Evolutionary conservation across 2,329 filamentous ascomycete genomes (phyloP).

Genomic region (Cladosporium sphaerospermum): DNA sequence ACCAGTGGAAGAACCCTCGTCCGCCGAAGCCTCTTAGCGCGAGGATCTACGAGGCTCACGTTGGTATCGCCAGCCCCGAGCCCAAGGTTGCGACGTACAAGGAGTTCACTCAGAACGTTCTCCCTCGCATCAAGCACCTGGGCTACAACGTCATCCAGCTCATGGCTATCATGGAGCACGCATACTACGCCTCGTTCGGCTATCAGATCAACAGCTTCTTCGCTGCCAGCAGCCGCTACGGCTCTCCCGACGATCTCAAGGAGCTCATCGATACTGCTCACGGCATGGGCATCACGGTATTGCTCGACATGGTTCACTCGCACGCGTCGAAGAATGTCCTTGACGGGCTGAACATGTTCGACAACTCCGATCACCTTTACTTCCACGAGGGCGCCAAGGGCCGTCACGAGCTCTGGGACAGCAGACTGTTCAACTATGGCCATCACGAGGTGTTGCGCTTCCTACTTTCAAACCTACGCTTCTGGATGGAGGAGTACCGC

Average conservation of each 20-base stretch:
- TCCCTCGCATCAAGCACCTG: slow-evolving; percentile 80
- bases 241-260: slow-evolving; percentile 87
- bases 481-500: slow-evolving; percentile 98
- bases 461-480: slow-evolving; percentile 86
- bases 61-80: slow-evolving; percentile 92
- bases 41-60: slow-evolving; percentile 98
- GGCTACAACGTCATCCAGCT: slow-evolving; percentile 98
- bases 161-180: slow-evolving; percentile 99
- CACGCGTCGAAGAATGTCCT: slow-evolving; percentile 97
- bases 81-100: slow-evolving; percentile 88
- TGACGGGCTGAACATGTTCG: slow-evolving; percentile 92
- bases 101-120: slow-evolving; percentile 88
- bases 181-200: slow-evolving; percentile 97
- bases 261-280: slow-evolving; percentile 95
- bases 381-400: slow-evolving; percentile 86
- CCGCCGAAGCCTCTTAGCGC: slow-evolving; percentile 78
- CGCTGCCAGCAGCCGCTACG: slow-evolving; percentile 91
- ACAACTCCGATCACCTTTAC: slow-evolving; percentile 90
- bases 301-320: slow-evolving; percentile 94
- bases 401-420: slow-evolving; percentile 90
- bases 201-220: slow-evolving; percentile 99
- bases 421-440: slow-evolving; percentile 94
- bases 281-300: slow-evolving; percentile 78
- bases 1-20: slow-evolving; percentile 74
- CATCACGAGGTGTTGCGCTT: slow-evolving; percentile 93